Percentiles rank a stretch among this genome's conserved stretches.
Conservation (phyloP, 352 stramenopile genomes). For the Phytophthora pluvialis region DNA sequence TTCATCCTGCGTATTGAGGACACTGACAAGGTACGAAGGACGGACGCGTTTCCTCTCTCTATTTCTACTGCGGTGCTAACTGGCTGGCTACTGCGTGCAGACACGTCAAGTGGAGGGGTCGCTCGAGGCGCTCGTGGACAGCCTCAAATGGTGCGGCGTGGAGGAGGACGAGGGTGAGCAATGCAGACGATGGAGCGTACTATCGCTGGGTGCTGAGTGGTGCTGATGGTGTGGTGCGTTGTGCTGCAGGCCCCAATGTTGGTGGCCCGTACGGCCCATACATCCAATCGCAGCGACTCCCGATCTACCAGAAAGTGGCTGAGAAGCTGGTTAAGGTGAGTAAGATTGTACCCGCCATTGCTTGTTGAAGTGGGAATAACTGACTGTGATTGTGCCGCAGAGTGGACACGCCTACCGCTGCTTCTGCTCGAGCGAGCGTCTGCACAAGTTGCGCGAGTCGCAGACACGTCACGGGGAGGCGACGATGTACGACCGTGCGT, state of each 20-base stretch:
- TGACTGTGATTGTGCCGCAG: constrained; percentile 36
- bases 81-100: constrained; percentile 25
- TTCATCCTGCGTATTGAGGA: constrained; percentile 95
- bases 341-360: background rate
- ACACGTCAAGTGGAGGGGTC: constrained; percentile 89
- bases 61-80: constrained; percentile 12
- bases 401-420: constrained; percentile 95
- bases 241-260: constrained; percentile 79
- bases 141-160: constrained; percentile 95
- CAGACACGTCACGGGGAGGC: constrained; percentile 90
- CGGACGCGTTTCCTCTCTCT: background rate
- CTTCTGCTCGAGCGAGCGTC: constrained; percentile 96
- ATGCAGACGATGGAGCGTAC: background rate
- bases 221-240: constrained; percentile 11
- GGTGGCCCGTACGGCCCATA: constrained; percentile 94
- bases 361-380: background rate
- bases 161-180: constrained; percentile 95
- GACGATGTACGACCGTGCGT: constrained; percentile 98
- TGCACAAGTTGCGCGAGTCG: constrained; percentile 92
- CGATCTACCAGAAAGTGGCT: constrained; percentile 94
- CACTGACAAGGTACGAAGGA: constrained; percentile 80
- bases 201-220: background rate
- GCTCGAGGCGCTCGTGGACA: constrained; percentile 84
- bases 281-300: constrained; percentile 95
- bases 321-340: constrained; percentile 85